Evolutionary conservation across 257 asterid species (phyloP).

Genomic region (Handroanthus guayacan): DNA sequence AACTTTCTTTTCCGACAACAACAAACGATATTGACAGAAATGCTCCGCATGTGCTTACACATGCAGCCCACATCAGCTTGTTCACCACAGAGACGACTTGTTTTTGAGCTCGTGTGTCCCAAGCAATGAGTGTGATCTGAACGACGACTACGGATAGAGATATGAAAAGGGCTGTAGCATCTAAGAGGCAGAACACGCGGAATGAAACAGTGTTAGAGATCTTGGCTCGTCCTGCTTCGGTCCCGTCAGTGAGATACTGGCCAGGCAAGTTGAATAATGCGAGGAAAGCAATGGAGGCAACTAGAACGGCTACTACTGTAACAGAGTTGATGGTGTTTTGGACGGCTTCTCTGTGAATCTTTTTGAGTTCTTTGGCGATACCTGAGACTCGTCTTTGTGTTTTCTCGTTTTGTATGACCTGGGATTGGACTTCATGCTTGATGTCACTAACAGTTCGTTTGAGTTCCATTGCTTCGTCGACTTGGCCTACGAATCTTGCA

Average conservation of each 20-base stretch:
- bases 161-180: slow-evolving; percentile 86
- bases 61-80: slow-evolving; percentile 98
- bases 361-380: slow-evolving; percentile 93
- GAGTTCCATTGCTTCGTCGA: slow-evolving; percentile 80
- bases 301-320: slow-evolving; percentile 89
- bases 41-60: slow-evolving; percentile 92
- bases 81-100: slow-evolving; percentile 86
- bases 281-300: slow-evolving; percentile 91
- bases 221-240: slow-evolving; percentile 65
- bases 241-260: slow-evolving; percentile 53
- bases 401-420: slow-evolving; percentile 85
- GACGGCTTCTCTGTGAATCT: slow-evolving; percentile 91
- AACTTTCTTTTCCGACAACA: slow-evolving; percentile 71
- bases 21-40: slow-evolving; percentile 83
- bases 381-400: slow-evolving; percentile 93
- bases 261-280: slow-evolving; percentile 96
- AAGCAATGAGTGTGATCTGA: slow-evolving; percentile 90
- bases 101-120: slow-evolving; percentile 92
- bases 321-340: slow-evolving; percentile 93
- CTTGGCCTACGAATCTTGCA: slow-evolving; percentile 70
- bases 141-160: slow-evolving; percentile 91
- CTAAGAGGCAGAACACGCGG: slow-evolving; percentile 80
- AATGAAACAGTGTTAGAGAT: slow-evolving; percentile 63
- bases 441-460: slow-evolving; percentile 96
- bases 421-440: slow-evolving; percentile 93